These are phyloP conservation scores for Phytophthora sojae DNA, from an alignment of 352 stramenopile genomes.

Conservation along the genomic window DNA sequence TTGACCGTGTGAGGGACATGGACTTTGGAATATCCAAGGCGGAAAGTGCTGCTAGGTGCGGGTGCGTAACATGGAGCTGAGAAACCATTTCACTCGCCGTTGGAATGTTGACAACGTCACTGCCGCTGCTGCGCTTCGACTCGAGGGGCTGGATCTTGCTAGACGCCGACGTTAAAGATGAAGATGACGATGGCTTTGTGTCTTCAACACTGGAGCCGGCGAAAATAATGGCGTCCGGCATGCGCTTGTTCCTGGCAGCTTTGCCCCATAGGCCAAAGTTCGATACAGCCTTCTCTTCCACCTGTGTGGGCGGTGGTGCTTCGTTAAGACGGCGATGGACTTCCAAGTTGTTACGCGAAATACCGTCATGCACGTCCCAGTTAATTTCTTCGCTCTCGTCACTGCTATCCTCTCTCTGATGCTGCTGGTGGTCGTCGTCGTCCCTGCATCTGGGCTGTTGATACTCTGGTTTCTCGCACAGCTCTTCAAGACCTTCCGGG, in stretches of 20 bases:
- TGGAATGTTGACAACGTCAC: constrained; percentile 20
- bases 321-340: constrained; percentile 1
- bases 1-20: constrained; percentile 60
- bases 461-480: constrained; percentile 35
- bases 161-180: constrained; percentile 6
- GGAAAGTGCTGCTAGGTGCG: constrained; percentile 24
- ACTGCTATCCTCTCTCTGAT: constrained; percentile 33
- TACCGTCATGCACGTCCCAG: constrained; percentile 25
- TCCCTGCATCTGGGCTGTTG: constrained; percentile 15
- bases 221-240: constrained; percentile 64
- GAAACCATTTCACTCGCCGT: constrained; percentile 46
- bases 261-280: constrained; percentile 73
- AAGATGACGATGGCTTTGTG: constrained; percentile 10
- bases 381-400: constrained; percentile 37
- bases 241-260: constrained; percentile 44
- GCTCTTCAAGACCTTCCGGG: constrained; percentile 18
- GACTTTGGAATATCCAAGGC: constrained; percentile 31
- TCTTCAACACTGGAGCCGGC: constrained; percentile 19
- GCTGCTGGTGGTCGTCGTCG: constrained; percentile 1
- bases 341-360: constrained; percentile 23
- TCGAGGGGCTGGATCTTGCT: constrained; percentile 8
- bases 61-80: constrained; percentile 41
- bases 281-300: constrained; percentile 45
- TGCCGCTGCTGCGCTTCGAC: constrained; percentile 16
- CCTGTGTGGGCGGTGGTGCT: background rate